Percentiles rank a stretch among this genome's conserved stretches.
Evolutionary conservation across 495 filamentous ascomycete genomes (phyloP).

Genomic region (Aspergillus conjunctus): DNA sequence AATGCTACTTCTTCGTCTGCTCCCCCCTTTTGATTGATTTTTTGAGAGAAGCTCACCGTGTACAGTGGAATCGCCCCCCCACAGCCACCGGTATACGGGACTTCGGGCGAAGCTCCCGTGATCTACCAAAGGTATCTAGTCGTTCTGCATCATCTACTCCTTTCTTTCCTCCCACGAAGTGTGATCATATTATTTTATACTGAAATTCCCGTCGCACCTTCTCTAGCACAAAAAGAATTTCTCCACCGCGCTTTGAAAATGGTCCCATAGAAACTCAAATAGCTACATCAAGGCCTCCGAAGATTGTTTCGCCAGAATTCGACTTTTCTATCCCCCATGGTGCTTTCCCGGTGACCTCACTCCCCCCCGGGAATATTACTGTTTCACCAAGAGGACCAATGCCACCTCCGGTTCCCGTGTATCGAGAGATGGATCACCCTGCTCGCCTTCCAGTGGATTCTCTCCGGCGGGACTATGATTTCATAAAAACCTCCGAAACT

Average conservation of each 20-base stretch:
- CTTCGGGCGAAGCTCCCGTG: conserved; percentile 37
- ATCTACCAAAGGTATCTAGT: conserved; percentile 48
- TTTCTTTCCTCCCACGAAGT: conserved; percentile 10
- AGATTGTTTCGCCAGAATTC: conserved; percentile 34
- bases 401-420: conserved; percentile 33
- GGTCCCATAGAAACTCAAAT: conserved; percentile 34
- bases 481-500: conserved; percentile 36
- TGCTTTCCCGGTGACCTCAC: conserved; percentile 33
- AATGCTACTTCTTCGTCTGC: conserved; percentile 7
- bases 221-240: conserved; percentile 40
- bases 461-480: conserved; percentile 37
- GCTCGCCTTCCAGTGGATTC: conserved; percentile 37
- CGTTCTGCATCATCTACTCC: conserved; percentile 20
- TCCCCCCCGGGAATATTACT: conserved; percentile 38
- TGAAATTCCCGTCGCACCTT: conserved; percentile 9
- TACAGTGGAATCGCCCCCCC: conserved; percentile 38
- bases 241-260: conserved; percentile 35
- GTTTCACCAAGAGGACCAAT: conserved; percentile 40
- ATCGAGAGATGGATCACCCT: conserved; percentile 43
- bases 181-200: conserved; percentile 18
- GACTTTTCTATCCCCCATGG: conserved; percentile 38
- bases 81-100: conserved; percentile 36
- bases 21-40: not conserved
- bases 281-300: conserved; percentile 24
- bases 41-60: conserved; percentile 34